Percentiles rank a stretch among this genome's conserved stretches.
phyloP scores from a whole-genome alignment of 2,329 filamentous ascomycete genomes.

The Colletotrichum limetticola region DNA sequence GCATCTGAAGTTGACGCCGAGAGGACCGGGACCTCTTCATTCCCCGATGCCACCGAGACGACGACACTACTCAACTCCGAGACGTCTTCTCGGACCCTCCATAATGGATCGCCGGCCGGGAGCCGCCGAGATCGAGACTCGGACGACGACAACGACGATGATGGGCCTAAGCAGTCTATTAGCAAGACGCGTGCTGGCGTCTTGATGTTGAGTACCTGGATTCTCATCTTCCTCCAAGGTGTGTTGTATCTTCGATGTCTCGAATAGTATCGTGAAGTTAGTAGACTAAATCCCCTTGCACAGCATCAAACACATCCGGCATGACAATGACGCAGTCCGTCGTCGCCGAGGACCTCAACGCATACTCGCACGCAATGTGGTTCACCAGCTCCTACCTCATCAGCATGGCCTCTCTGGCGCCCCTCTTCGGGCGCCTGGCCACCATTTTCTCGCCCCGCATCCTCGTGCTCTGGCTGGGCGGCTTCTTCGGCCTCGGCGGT shows the following conservation, averaged over 20 bases:
- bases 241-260: conserved; percentile 26
- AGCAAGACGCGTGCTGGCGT: conserved; percentile 49
- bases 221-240: conserved; percentile 71
- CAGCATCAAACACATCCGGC: conserved; percentile 78
- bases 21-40: background rate
- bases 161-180: conserved; percentile 39
- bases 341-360: conserved; percentile 79
- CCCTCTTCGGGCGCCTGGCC: conserved; percentile 77
- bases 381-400: conserved; percentile 82
- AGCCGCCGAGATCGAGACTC: conserved; percentile 18
- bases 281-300: conserved; percentile 9
- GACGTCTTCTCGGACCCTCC: conserved; percentile 28
- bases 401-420: conserved; percentile 70
- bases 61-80: conserved; percentile 33
- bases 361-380: conserved; percentile 80
- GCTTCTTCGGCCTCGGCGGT: conserved; percentile 69
- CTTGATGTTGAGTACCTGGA: conserved; percentile 64
- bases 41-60: conserved; percentile 30
- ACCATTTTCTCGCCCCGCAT: conserved; percentile 77
- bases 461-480: conserved; percentile 71
- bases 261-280: conserved; percentile 2
- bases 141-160: conserved; percentile 12
- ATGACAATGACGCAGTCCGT: conserved; percentile 83
- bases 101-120: conserved; percentile 17
- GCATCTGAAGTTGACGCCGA: background rate